These are phyloP conservation scores for Dactylellina cionopaga DNA, from an alignment of 2,329 filamentous ascomycete species.

Conservation along the genomic window DNA sequence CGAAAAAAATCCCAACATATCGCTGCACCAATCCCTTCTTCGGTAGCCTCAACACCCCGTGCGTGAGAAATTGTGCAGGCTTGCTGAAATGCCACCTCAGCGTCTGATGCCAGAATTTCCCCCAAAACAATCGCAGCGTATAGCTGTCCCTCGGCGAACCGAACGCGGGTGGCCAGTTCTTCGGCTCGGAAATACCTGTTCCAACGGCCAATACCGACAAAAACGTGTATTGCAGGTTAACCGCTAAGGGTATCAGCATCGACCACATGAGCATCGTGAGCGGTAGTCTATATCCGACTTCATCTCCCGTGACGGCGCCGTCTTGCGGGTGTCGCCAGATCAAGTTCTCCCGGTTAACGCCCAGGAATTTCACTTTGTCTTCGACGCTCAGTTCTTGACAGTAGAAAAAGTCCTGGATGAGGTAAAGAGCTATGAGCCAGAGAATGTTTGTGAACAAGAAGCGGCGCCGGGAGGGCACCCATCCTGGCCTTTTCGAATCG, in stretches of 20 bases:
- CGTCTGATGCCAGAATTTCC: conserved; percentile 52
- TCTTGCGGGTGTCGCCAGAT: conserved; percentile 22
- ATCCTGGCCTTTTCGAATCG: conserved; percentile 33
- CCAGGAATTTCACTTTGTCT: conserved; percentile 29
- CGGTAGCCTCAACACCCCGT: conserved; percentile 16
- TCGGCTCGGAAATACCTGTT: conserved; percentile 34
- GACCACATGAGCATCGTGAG: conserved; percentile 32
- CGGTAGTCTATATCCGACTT: conserved; percentile 15
- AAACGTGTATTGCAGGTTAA: conserved; percentile 29
- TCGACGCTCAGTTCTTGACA: background rate
- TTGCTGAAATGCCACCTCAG: conserved; percentile 44
- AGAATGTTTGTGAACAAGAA: conserved; percentile 9
- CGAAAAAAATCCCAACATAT: conserved; percentile 30
- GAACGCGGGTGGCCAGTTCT: conserved; percentile 44
- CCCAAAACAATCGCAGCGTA: conserved; percentile 43
- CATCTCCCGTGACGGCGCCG: conserved; percentile 21
- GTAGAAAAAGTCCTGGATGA: conserved; percentile 19
- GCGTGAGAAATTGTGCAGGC: conserved; percentile 40
- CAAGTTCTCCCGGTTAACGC: conserved; percentile 29
- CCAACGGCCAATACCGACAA: conserved; percentile 22
- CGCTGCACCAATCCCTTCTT: conserved; percentile 34
- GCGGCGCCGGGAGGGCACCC: conserved; percentile 33
- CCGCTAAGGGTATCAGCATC: conserved; percentile 19
- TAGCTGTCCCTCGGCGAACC: conserved; percentile 33
- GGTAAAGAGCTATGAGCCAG: conserved; percentile 21